phyloP scores from a whole-genome alignment of 2,329 filamentous ascomycete genomes.

The Colletotrichum melonis region DNA sequence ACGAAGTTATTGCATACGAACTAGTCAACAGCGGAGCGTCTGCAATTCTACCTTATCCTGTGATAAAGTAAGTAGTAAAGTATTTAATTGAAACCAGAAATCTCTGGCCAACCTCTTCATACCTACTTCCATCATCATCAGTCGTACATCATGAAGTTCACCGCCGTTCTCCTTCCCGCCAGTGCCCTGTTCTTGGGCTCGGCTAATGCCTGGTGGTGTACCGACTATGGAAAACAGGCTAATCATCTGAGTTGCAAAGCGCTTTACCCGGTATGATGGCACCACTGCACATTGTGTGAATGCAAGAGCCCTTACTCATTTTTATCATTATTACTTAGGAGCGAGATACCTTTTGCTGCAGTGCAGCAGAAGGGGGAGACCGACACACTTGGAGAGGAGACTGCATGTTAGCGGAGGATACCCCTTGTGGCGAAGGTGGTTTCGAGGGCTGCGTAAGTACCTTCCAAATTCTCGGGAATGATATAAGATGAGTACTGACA shows the following conservation, averaged over 20 bases:
- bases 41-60: too few relatives aligned
- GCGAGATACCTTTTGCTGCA: conserved; percentile 10
- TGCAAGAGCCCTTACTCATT: not conserved
- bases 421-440: not conserved
- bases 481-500: not conserved
- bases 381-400: not conserved
- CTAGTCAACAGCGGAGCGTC: too few relatives aligned
- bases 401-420: not conserved
- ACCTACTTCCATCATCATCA: not conserved
- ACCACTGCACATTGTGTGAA: not conserved
- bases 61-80: too few relatives aligned
- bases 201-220: conserved; percentile 13
- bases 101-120: not conserved
- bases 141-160: not conserved
- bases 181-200: not conserved
- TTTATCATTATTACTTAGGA: not conserved
- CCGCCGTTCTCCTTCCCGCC: not conserved
- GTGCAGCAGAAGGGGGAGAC: not conserved
- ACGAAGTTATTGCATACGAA: too few relatives aligned
- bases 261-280: not conserved
- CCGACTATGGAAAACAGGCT: not conserved
- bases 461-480: fast-evolving
- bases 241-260: not conserved
- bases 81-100: not conserved
- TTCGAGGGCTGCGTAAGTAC: conserved; percentile 6